Base-by-base conservation (phyloP, 2,329 filamentous ascomycete genomes). In the Epichloe elymi region DNA sequence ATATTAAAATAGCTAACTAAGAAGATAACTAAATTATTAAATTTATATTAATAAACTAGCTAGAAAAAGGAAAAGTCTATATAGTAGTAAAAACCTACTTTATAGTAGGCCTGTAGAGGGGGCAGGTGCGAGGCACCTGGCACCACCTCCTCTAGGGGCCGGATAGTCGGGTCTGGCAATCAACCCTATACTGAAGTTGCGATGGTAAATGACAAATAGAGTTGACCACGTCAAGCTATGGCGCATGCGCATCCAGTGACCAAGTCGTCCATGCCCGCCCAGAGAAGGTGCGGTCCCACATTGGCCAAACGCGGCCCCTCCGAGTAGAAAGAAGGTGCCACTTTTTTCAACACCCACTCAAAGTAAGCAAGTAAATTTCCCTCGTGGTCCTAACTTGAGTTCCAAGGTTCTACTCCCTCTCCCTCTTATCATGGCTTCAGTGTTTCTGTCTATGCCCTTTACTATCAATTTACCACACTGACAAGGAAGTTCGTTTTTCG, bases 351-450 rank as follows among this genome's bases (percentile, higher is more conserved):
- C 26, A 3, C 17, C 45, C 30, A 38, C 39, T 12, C n/a, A 26
- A 14, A 42, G 40, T 39, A 39, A 44, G 4, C 17, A 49, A 11
- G 5, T 26, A 49, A 52, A 30, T 51, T 44, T 46, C 46, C 36
- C n/a, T 46, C 36, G 14, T 43, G 5, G 26, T 26, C 7, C 36
- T n/a, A 4, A 38, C 8, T 52, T 48, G 2, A 42, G 30, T 2
- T 30, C 26, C 26, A 7, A 39, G 2, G n/a, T 33, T 40, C 55
- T 50, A 52, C 57, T 57, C 56, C 54, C 50, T 54, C 19, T 41
- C n/a, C 12, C 15, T n/a, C 11, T 17, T 5, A 44, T 15, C 19
- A 26, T 3, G 23, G 19, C 19, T 19, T 17, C 23, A 33, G 19
- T 33, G 11, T 19, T 15, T 26, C 10, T 11, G 19, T 15, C 14